Evolutionary conservation across 2,329 filamentous ascomycete genomes (phyloP).

Genomic region (Diplodia scrobiculata): DNA sequence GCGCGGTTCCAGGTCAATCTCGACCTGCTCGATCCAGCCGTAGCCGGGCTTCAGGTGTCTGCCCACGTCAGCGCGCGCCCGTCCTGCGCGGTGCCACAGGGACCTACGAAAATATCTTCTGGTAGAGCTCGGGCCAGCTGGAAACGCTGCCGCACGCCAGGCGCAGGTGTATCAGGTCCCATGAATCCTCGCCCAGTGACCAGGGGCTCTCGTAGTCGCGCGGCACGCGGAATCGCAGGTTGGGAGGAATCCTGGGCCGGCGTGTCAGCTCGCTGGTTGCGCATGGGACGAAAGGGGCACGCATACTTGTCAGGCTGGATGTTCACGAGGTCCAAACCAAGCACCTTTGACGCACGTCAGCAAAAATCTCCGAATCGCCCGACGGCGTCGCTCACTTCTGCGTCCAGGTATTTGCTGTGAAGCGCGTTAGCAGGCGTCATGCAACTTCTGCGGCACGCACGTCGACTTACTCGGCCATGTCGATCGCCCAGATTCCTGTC

Average conservation of each 20-base stretch:
- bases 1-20: slow-evolving; percentile 79
- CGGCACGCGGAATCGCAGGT: slow-evolving; percentile 66
- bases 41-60: slow-evolving; percentile 75
- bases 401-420: slow-evolving; percentile 56
- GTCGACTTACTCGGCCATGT: slow-evolving; percentile 71
- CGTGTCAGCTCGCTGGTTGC: slow-evolving; percentile 32
- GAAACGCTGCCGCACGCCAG: slow-evolving; percentile 76
- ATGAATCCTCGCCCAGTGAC: slow-evolving; percentile 66
- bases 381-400: slow-evolving; percentile 49
- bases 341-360: slow-evolving; percentile 46
- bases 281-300: slow-evolving; percentile 1
- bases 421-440: slow-evolving; percentile 37
- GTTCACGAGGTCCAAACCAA: slow-evolving; percentile 63
- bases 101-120: slow-evolving; percentile 66
- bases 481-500: slow-evolving; percentile 88
- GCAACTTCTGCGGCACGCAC: neutral
- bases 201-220: slow-evolving; percentile 79
- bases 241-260: slow-evolving; percentile 65
- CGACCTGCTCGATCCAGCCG: slow-evolving; percentile 82
- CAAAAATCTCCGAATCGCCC: slow-evolving; percentile 13
- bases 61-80: slow-evolving; percentile 19
- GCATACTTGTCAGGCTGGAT: slow-evolving; percentile 62
- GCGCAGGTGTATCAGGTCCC: slow-evolving; percentile 81
- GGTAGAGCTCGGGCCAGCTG: slow-evolving; percentile 75
- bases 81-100: slow-evolving; percentile 1